A percentile compares a stretch with the other conserved stretches of the same genome.
Conservation (phyloP, 208 protist species). For the Lotmaria passim region DNA sequence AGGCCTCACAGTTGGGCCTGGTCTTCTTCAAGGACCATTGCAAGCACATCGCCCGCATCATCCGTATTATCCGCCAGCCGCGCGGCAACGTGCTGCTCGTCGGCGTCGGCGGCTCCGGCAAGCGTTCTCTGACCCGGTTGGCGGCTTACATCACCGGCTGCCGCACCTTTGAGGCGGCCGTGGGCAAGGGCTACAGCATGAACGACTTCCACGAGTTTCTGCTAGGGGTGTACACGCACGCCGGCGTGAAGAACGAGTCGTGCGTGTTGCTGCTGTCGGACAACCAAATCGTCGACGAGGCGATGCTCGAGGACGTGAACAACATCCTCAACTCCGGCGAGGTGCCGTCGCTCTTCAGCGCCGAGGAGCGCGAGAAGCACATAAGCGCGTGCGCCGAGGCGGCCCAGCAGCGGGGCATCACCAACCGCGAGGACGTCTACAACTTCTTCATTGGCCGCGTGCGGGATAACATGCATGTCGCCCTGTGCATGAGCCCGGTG, state of each 20-base stretch:
- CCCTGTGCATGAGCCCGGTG: conserved; percentile 97
- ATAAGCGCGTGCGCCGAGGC: conserved; percentile 91
- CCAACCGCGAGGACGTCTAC: conserved; percentile 93
- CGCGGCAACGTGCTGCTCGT: conserved; percentile 97
- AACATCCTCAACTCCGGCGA: conserved; percentile 98
- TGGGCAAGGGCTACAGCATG: conserved; percentile 94
- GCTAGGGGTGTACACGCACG: conserved; percentile 91
- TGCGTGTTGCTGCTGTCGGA: conserved; percentile 96
- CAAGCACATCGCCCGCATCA: conserved; percentile 96
- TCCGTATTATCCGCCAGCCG: conserved; percentile 96
- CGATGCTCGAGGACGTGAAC: conserved; percentile 98
- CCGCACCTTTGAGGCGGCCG: conserved; percentile 91
- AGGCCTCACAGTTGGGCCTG: conserved; percentile 70
- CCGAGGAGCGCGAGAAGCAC: conserved; percentile 96
- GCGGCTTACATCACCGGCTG: conserved; percentile 92
- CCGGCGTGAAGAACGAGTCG: conserved; percentile 85
- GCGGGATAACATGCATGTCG: conserved; percentile 95
- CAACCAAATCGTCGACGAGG: conserved; percentile 95
- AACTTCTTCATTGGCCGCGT: conserved; percentile 96
- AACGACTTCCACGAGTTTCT: conserved; percentile 93
- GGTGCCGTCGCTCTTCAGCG: conserved; percentile 96
- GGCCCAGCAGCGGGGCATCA: conserved; percentile 89
- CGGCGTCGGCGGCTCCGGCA: conserved; percentile 96
- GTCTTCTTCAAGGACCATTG: conserved; percentile 96
- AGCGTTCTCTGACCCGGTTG: conserved; percentile 95